phyloP scores from a whole-genome alignment of 2,329 filamentous ascomycete species.

The Alternaria postmessia region DNA sequence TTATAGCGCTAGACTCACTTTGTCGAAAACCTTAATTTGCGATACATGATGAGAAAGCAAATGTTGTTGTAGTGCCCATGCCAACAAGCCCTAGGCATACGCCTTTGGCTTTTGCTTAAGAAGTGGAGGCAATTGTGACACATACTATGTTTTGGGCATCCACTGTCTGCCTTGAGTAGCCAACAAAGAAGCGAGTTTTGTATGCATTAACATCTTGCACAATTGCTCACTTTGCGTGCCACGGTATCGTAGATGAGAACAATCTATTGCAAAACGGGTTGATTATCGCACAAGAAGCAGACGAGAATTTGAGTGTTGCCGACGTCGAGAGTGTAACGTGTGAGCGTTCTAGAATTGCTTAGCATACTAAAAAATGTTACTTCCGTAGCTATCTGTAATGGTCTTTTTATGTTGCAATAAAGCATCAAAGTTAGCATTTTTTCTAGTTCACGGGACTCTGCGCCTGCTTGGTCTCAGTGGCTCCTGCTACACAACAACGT shows the following conservation, averaged over 20 bases:
- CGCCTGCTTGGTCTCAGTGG: slow-evolving; percentile 11
- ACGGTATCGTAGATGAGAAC: slow-evolving; percentile 8
- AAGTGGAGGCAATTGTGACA: slow-evolving; percentile 10
- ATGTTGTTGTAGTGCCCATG: slow-evolving; percentile 8
- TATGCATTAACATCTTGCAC: slow-evolving; percentile 9
- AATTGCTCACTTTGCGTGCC: slow-evolving; percentile 9
- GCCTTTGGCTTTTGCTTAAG: slow-evolving; percentile 8
- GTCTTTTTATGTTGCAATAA: slow-evolving; percentile 13
- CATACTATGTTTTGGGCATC: slow-evolving; percentile 9
- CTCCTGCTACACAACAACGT: slow-evolving; percentile 10
- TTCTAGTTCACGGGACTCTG: slow-evolving; percentile 10
- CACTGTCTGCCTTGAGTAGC: slow-evolving; percentile 8
- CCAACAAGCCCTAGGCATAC: slow-evolving; percentile 3
- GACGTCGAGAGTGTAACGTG: slow-evolving; percentile 10
- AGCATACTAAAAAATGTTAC: slow-evolving; percentile 10
- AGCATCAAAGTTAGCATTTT: slow-evolving; percentile 11
- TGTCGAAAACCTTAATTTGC: slow-evolving; percentile 9
- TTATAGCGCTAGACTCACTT: slow-evolving; percentile 9
- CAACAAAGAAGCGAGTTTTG: slow-evolving; percentile 10
- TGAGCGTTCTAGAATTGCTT: slow-evolving; percentile 11
- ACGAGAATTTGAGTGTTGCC: slow-evolving; percentile 10
- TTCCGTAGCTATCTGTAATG: slow-evolving; percentile 9
- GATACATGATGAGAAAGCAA: slow-evolving; percentile 9
- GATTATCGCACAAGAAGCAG: slow-evolving; percentile 8
- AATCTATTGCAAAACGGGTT: slow-evolving; percentile 12